These are phyloP conservation scores for Striga asiatica DNA, from an alignment of 257 asterid genomes.

Conservation along the genomic window DNA sequence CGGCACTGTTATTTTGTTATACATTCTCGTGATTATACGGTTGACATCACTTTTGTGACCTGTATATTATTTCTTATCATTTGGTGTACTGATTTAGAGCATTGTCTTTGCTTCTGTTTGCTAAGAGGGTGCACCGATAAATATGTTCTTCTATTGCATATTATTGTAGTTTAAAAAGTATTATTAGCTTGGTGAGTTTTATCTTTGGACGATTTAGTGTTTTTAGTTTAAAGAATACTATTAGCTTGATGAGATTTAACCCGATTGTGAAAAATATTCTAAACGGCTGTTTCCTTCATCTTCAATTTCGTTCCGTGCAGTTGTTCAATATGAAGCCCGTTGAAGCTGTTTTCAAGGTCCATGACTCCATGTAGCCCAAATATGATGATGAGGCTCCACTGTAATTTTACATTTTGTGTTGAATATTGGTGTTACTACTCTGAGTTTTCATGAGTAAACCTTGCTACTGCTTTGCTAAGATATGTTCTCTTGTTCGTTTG, in stretches of 20 bases:
- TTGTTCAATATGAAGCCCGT: constrained; percentile 51
- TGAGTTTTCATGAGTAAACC: not conserved
- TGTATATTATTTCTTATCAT: too few species aligned
- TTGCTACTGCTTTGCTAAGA: not conserved
- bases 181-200: not conserved
- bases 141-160: too few species aligned
- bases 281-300: not conserved
- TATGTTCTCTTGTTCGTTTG: not conserved
- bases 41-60: too few species aligned
- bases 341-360: constrained; percentile 4
- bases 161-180: not conserved
- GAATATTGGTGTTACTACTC: not conserved
- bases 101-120: too few species aligned
- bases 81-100: too few species aligned
- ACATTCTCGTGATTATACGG: not conserved
- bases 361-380: too few species aligned
- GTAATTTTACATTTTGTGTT: not conserved
- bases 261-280: not conserved
- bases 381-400: too few species aligned
- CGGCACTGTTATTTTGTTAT: not conserved
- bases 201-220: too few species aligned
- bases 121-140: too few species aligned
- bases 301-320: constrained; percentile 21
- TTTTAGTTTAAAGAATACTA: not conserved
- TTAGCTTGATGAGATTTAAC: not conserved